Conservation (phyloP, 345 rosid species). For the Tarenaya hassleriana region DNA sequence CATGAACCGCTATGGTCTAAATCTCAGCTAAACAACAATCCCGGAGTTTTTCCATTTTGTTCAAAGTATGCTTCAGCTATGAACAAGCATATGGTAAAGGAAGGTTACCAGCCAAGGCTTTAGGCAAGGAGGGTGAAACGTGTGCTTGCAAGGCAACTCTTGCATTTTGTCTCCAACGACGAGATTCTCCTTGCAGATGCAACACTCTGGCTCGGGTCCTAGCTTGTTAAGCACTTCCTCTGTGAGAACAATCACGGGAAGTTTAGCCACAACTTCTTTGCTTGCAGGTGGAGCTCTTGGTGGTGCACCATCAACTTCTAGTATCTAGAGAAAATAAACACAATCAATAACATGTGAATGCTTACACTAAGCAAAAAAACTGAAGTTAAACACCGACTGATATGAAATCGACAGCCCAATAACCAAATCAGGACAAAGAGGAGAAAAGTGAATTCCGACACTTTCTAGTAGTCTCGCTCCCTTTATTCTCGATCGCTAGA, state of each 20-base stretch:
- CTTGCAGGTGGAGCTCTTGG: slow-evolving; percentile 89
- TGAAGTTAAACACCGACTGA: not conserved
- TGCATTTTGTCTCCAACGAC: slow-evolving; percentile 76
- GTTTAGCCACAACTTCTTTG: slow-evolving; percentile 85
- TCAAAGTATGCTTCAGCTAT: not conserved
- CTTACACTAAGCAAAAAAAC: not conserved
- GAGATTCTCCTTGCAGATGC: slow-evolving; percentile 83
- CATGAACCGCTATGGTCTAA: too few relatives aligned
- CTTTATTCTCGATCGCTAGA: too few relatives aligned
- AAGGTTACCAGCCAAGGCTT: slow-evolving; percentile 97
- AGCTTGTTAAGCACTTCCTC: slow-evolving; percentile 58
- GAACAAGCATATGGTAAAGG: slow-evolving; percentile 11
- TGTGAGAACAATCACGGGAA: slow-evolving; percentile 55
- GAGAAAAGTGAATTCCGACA: not conserved
- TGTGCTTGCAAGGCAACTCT: slow-evolving; percentile 91
- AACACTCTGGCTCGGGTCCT: slow-evolving; percentile 72
- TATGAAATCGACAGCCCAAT: not conserved
- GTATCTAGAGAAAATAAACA: slow-evolving; percentile 15
- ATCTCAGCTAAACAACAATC: too few relatives aligned
- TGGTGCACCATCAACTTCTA: slow-evolving; percentile 40
- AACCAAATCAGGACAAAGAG: slow-evolving; percentile 7
- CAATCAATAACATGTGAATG: slow-evolving; percentile 7
- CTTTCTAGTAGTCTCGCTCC: too few relatives aligned
- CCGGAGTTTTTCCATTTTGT: too few relatives aligned
- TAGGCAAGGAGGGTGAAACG: slow-evolving; percentile 86